Evolutionary conservation across 805 yeast species (phyloP).

Genomic region (Spathaspora gorwiae): DNA sequence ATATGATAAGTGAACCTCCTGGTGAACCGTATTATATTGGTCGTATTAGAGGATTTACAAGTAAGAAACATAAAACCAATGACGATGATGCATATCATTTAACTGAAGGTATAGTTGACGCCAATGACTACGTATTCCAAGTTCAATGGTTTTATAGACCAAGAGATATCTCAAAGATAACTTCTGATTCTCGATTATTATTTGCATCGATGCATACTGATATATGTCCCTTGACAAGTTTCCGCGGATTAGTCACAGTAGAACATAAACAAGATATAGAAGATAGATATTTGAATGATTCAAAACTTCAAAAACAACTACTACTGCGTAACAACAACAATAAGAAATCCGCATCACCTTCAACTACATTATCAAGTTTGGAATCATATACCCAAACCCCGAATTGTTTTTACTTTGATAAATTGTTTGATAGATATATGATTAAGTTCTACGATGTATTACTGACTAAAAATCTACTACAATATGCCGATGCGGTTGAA

Average conservation of each 20-base stretch:
- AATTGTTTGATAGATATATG: conserved; percentile 82
- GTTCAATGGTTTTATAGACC: conserved; percentile 93
- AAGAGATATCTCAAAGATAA: conserved; percentile 66
- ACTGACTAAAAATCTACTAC: conserved; percentile 50
- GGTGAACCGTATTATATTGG: conserved; percentile 94
- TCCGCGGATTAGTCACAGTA: conserved; percentile 72
- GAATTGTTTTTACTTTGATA: conserved; percentile 77
- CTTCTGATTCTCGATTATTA: conserved; percentile 68
- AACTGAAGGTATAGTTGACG: conserved; percentile 30
- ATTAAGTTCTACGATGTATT: conserved; percentile 75
- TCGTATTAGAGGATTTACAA: conserved; percentile 65
- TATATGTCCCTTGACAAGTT: conserved; percentile 68
- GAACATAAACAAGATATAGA: conserved; percentile 63
- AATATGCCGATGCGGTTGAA: conserved; percentile 16
- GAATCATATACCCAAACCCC: conserved; percentile 55
- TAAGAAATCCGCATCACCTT: conserved; percentile 10
- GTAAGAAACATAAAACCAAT: conserved; percentile 7
- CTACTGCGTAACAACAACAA: neutral
- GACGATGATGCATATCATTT: neutral
- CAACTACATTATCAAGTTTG: conserved; percentile 20
- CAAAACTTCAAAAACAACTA: conserved; percentile 1
- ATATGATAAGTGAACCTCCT: conserved; percentile 86
- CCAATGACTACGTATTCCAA: conserved; percentile 53
- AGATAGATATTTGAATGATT: conserved; percentile 24
- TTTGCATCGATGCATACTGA: conserved; percentile 86